Conservation (phyloP, 345 rosid genomes). For the Gossypium rotundifolium region DNA sequence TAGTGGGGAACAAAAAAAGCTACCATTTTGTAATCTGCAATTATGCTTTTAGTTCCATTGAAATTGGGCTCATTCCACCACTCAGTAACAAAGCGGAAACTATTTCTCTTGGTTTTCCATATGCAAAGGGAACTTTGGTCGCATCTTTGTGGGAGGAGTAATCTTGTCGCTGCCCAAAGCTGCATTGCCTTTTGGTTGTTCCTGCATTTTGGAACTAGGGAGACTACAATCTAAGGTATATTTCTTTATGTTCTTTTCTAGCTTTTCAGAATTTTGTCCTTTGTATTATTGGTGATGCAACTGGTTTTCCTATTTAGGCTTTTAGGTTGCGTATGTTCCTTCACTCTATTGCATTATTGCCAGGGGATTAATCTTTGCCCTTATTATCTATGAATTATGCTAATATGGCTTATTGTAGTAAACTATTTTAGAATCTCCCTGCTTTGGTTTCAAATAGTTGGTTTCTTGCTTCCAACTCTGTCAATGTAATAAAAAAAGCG, state of each 20-base stretch:
- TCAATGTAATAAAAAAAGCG: too few species aligned
- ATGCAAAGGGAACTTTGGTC: slow-evolving; percentile 18
- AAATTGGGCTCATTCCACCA: slow-evolving; percentile 16
- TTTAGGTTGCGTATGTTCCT: not conserved
- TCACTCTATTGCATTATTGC: slow-evolving; percentile 5
- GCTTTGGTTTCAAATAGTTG: slow-evolving; percentile 17
- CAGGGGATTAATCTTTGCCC: slow-evolving; percentile 8
- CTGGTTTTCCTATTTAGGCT: slow-evolving; percentile 17
- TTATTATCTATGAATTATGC: slow-evolving; percentile 4
- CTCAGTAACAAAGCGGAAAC: slow-evolving; percentile 20
- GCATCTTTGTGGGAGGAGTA: slow-evolving; percentile 22
- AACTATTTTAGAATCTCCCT: slow-evolving; percentile 8
- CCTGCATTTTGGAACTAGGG: slow-evolving; percentile 25
- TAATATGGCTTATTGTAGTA: slow-evolving; percentile 16
- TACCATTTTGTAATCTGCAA: slow-evolving; percentile 25
- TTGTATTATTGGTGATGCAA: not conserved
- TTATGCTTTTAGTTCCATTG: slow-evolving; percentile 22
- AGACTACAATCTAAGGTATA: slow-evolving; percentile 32
- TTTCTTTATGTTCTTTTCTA: slow-evolving; percentile 16
- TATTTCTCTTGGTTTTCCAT: slow-evolving; percentile 19
- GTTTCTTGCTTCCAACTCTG: too few species aligned
- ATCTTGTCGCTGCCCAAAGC: slow-evolving; percentile 21
- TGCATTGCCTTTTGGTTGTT: slow-evolving; percentile 28
- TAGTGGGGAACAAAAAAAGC: slow-evolving; percentile 22
- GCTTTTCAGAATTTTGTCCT: not conserved